Evolutionary conservation across 768 basidiomycete genomes (phyloP), one percentile per base, ranked within the genome.

Genomic region (Solioccasus polychromus): DNA sequence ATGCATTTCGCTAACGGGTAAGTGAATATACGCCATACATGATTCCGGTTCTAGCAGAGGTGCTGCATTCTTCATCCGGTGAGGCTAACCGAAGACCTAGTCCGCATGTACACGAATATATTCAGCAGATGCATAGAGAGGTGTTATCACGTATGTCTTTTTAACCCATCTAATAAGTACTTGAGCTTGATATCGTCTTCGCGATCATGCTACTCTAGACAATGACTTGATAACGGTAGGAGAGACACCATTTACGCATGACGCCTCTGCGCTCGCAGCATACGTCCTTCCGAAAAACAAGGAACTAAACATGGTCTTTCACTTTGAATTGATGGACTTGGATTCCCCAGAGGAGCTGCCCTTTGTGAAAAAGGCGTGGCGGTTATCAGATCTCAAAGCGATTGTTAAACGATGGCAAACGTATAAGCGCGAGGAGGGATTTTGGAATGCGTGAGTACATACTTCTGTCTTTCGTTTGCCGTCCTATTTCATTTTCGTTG

Each of bases 221-320:
- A 69, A 77, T 42, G 74, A 80, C 49, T 53, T 78, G n/a, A 80
- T 83, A 51, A 83, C 80, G 19, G 82, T 84, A 12, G 82, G 83
- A 37, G 83, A 82, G 63, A 76, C 77, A 1, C 78, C 81, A 0
- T 78, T 77, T 57, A 81, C 81, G 4, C 72, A 80, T 50, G 71
- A 73, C 38, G 64, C 79, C 7, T 62, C 71, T 8, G 64, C 71
- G 46, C 62, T 88, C 11, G 78, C 79, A 9, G 64, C 68, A 37
- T 82, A 85, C 58, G 76, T 77, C 31, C 71, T 80, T 3, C 78
- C 82, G 0, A 50, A 46, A 12, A 79, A 79, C 61, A 75, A 80
- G 45, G 79, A 84, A 57, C 74, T 85, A 20, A 68, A 85, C 56
- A 82, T 79, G 77, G 72, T 82, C 24, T 85, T 87, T 61, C 71